A percentile compares a stretch with the other conserved stretches of the same genome.
These are phyloP conservation scores for Mesotaenium endlicherianum DNA, from an alignment of 139 green algal species.

Conservation along the genomic window DNA sequence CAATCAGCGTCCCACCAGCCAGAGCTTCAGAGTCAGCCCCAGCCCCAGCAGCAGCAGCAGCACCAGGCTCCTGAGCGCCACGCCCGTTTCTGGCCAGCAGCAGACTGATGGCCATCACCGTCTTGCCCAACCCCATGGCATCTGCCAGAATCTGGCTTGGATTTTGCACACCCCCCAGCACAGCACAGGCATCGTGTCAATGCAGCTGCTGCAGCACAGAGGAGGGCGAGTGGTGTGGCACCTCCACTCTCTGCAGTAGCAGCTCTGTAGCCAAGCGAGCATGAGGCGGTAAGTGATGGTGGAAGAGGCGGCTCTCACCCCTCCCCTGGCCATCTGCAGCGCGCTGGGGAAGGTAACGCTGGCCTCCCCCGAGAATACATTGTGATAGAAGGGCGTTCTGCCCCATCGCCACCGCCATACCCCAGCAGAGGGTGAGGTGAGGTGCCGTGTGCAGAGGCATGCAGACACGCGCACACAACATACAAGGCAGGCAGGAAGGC, in stretches of 20 bases:
- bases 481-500: not conserved
- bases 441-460: not conserved
- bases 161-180: too few species aligned
- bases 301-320: conserved; percentile 32
- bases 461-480: not conserved
- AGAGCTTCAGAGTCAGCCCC: not conserved
- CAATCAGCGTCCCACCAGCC: conserved; percentile 46
- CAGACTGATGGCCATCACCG: conserved; percentile 51
- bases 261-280: too few species aligned
- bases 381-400: conserved; percentile 48
- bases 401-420: not conserved
- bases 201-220: too few species aligned
- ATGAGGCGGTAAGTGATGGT: too few species aligned
- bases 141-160: conserved; percentile 50
- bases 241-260: too few species aligned
- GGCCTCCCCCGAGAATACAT: conserved; percentile 45
- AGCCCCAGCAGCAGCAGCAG: not conserved
- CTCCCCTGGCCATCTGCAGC: conserved; percentile 34
- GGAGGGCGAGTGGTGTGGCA: not conserved
- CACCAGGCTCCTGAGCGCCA: not conserved
- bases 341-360: conserved; percentile 41
- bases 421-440: not conserved
- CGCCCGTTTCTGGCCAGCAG: conserved; percentile 25
- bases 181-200: too few species aligned
- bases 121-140: conserved; percentile 53